Conservation (phyloP, 176 grass and related monocot genomes). For the Oropetium thomaeum region DNA sequence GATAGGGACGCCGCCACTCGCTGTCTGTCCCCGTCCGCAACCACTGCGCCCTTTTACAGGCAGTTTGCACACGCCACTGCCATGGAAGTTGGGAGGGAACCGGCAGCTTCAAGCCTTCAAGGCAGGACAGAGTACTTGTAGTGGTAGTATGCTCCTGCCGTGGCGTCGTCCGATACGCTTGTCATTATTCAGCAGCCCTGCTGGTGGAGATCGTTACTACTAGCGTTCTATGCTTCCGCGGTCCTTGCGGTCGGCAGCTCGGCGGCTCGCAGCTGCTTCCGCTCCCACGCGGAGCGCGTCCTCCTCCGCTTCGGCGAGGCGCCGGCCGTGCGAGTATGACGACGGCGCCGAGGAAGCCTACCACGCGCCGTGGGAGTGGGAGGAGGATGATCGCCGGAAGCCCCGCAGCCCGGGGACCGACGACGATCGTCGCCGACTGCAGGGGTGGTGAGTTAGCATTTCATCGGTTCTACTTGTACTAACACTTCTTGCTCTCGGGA, state of each 20-base stretch:
- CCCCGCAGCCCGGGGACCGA: background rate
- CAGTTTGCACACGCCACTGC: background rate
- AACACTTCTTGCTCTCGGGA: background rate
- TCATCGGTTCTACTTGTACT: too few species aligned
- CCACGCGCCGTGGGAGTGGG: too few species aligned
- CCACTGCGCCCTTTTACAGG: background rate
- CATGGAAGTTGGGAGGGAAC: background rate
- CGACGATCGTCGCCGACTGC: background rate
- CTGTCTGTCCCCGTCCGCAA: constrained; percentile 9
- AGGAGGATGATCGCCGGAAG: background rate
- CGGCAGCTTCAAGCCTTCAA: too few species aligned
- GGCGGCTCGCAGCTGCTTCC: constrained; percentile 26
- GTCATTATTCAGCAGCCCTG: background rate
- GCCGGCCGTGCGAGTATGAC: background rate
- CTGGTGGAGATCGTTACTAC: background rate
- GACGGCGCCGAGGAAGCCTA: background rate
- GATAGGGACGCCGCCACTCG: constrained; percentile 34
- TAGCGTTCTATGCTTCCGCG: constrained; percentile 29
- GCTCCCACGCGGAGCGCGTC: too few species aligned
- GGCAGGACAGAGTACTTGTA: background rate
- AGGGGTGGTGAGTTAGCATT: constrained; percentile 35
- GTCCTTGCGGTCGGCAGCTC: constrained; percentile 30
- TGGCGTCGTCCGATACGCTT: background rate
- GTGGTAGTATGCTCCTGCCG: background rate
- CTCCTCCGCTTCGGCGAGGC: background rate